Conservation (phyloP, 768 basidiomycete genomes). For the Galerina sulciceps region DNA sequence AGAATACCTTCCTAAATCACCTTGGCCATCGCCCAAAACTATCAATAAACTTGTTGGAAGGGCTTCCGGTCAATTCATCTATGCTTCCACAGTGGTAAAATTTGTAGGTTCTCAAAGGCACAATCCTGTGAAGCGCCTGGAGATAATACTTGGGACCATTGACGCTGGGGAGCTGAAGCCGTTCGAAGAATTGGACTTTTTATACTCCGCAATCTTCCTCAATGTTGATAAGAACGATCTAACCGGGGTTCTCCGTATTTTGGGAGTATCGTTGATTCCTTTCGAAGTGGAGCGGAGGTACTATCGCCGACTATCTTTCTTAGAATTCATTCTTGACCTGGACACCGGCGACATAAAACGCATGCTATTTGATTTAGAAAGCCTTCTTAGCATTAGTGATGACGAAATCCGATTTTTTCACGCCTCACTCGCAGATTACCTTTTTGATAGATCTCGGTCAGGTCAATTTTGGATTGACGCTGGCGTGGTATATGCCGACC, state of each 20-base stretch:
- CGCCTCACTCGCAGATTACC: neutral
- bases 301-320: no score
- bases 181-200: neutral
- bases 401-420: neutral
- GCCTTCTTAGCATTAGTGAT: slow-evolving; percentile 1
- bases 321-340: neutral
- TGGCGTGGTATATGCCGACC: neutral
- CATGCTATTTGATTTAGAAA: neutral
- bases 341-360: neutral
- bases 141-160: neutral
- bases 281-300: no score
- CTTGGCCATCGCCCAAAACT: neutral
- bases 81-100: neutral
- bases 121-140: neutral
- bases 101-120: neutral
- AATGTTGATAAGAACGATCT: neutral
- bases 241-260: no score
- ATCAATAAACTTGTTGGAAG: neutral
- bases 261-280: no score
- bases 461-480: neutral
- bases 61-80: neutral
- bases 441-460: neutral
- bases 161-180: neutral
- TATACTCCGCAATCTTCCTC: neutral
- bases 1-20: no score